phyloP scores from a whole-genome alignment of 2,329 filamentous ascomycete species.

The Epichloe festucae region DNA sequence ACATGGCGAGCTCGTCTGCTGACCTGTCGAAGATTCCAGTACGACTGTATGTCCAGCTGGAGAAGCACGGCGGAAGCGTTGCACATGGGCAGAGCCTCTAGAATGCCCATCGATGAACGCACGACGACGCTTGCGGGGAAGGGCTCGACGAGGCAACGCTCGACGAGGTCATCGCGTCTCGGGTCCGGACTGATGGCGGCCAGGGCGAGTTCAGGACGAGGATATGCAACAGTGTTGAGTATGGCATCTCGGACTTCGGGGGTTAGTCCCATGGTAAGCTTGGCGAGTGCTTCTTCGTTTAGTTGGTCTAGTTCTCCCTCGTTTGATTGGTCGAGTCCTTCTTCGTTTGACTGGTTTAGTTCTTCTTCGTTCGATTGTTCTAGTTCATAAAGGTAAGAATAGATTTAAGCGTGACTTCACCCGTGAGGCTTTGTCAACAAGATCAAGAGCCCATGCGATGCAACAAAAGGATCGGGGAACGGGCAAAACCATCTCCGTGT shows the following conservation, averaged over 20 bases:
- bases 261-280: no score
- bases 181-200: background rate
- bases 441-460: no score
- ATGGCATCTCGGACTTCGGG: background rate
- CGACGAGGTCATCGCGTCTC: background rate
- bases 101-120: background rate
- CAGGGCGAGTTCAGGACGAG: background rate
- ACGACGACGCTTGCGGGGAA: background rate
- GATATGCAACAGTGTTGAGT: background rate
- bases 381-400: no score
- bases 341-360: no score
- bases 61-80: background rate
- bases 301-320: no score
- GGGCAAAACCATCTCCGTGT: no score
- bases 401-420: no score
- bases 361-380: no score
- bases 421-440: no score
- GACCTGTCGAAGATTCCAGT: constrained; percentile 2
- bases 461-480: no score
- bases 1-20: constrained; percentile 1
- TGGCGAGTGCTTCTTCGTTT: no score
- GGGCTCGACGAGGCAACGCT: background rate
- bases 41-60: constrained; percentile 1
- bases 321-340: no score
- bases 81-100: background rate